Evolutionary conservation across 1,139 yeast genomes (phyloP), one percentile per base, ranked within the genome.

Genomic region (Suhomyces yuchorum): DNA sequence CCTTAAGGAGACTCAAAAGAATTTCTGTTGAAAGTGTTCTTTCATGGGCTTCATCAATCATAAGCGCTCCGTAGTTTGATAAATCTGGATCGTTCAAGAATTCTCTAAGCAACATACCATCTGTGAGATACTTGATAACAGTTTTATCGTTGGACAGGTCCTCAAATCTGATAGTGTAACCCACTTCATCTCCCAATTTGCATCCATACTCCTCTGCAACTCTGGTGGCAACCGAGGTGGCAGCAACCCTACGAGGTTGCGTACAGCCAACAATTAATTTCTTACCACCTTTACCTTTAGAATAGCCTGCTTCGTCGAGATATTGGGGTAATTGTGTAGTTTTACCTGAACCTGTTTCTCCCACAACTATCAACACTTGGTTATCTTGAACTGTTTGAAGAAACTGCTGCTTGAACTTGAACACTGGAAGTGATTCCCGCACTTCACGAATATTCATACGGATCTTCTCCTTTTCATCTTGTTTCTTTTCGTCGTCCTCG

Each of bases 11-110:
- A 3, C 96, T 96, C 43, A 93, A 71, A 17, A 92, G 63, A n/a
- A 93, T 82, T 66, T 93, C 99, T 0, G 98, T 92, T n/a, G 89
- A 85, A 23, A 92, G 69, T 0, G 98, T 92, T 49, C 99, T 78
- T 64, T 93, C 99, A 62, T 93, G 99, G 0, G 99, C 98, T 68
- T 93, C 99, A 67, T 93, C 99, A 55, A 93, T 87, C 87, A 93
- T 90, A 47, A 93, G 71, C 0, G 88, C 96, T 1, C 93, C 82
- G 61, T 91, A 92, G 3, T 71, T 68, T 0, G 80, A 68, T 4
- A 92, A 69, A 40, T 78, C 80, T 0, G 96, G 91, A 58, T 92
- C 97, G 1, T 78, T 76, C 43, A 91, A 67, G 60, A 91, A 87
- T 66, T 93, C 98, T 51, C 98, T 72, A 23, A 93, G 66, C 8